Evolutionary conservation across 129 eudicot species (phyloP).

Genomic region (Chrysanthemum makinoi): DNA sequence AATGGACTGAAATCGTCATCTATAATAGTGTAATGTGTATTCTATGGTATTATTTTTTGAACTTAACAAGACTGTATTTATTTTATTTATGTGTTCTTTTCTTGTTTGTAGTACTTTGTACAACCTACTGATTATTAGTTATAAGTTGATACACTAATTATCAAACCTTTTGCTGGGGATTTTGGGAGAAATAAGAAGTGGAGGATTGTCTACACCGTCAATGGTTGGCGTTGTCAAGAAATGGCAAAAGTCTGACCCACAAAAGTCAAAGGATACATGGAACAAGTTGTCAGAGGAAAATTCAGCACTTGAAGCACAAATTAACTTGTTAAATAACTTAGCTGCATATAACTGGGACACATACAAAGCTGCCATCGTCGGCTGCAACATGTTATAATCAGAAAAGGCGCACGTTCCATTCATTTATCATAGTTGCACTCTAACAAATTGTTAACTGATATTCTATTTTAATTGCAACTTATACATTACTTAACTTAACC

Average conservation of each 20-base stretch:
- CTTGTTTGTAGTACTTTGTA: background rate
- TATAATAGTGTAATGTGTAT: no score
- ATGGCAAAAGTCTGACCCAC: conserved; percentile 27
- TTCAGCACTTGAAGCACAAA: conserved; percentile 53
- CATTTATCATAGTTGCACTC: background rate
- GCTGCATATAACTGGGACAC: conserved; percentile 50
- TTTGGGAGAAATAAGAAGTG: conserved; percentile 81
- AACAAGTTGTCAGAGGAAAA: conserved; percentile 70
- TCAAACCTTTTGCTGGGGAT: conserved; percentile 37
- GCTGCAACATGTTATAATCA: conserved; percentile 46
- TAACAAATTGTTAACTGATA: background rate
- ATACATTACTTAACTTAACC: background rate
- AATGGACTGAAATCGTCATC: no score
- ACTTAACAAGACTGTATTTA: background rate
- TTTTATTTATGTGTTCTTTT: background rate
- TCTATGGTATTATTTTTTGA: background rate
- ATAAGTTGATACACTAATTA: background rate
- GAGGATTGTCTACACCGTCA: conserved; percentile 88
- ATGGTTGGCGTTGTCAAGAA: conserved; percentile 95
- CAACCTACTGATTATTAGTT: conserved; percentile 3
- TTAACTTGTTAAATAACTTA: conserved; percentile 50
- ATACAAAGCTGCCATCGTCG: conserved; percentile 44
- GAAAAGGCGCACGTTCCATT: conserved; percentile 50
- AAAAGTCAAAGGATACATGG: conserved; percentile 61
- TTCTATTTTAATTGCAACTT: background rate